phyloP scores from a whole-genome alignment of 2,329 filamentous ascomycete genomes.

The Curvularia spicifera region DNA sequence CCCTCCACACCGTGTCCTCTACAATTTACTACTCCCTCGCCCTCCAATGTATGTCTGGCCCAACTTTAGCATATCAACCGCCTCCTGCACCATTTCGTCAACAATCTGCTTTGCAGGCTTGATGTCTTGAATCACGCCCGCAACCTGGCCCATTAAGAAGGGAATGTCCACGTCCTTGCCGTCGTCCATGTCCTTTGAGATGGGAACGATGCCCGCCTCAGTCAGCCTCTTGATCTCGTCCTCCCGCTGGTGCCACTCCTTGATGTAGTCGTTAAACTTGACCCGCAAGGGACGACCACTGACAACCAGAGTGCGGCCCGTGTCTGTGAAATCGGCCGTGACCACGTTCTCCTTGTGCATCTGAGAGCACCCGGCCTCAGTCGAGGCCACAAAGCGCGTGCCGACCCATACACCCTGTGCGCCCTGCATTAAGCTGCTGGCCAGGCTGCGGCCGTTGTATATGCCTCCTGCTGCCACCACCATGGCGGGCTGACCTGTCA shows the following conservation, averaged over 20 bases:
- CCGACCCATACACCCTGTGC: slow-evolving; percentile 93
- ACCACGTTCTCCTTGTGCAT: slow-evolving; percentile 87
- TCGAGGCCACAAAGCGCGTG: slow-evolving; percentile 84
- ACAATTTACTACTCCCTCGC: slow-evolving; percentile 45
- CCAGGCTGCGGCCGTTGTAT: slow-evolving; percentile 79
- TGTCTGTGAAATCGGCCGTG: slow-evolving; percentile 77
- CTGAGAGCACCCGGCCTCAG: slow-evolving; percentile 80
- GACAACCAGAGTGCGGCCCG: slow-evolving; percentile 80
- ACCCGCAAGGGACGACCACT: slow-evolving; percentile 82
- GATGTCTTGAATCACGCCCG: slow-evolving; percentile 75
- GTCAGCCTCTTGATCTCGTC: slow-evolving; percentile 78
- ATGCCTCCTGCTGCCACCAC: slow-evolving; percentile 92
- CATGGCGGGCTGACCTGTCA: slow-evolving; percentile 73
- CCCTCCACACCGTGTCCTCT: slow-evolving; percentile 8
- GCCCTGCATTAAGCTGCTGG: slow-evolving; percentile 83
- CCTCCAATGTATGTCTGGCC: slow-evolving; percentile 45
- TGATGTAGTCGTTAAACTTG: slow-evolving; percentile 82
- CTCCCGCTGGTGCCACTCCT: slow-evolving; percentile 78
- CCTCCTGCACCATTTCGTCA: slow-evolving; percentile 77
- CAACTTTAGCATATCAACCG: slow-evolving; percentile 48
- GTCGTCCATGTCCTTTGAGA: slow-evolving; percentile 82
- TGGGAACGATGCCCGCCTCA: slow-evolving; percentile 76
- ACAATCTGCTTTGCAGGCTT: slow-evolving; percentile 85
- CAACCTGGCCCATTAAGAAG: slow-evolving; percentile 93
- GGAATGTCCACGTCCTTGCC: slow-evolving; percentile 84